Evolutionary conservation across 345 rosid genomes (phyloP).

Genomic region (Brassica cretica): DNA sequence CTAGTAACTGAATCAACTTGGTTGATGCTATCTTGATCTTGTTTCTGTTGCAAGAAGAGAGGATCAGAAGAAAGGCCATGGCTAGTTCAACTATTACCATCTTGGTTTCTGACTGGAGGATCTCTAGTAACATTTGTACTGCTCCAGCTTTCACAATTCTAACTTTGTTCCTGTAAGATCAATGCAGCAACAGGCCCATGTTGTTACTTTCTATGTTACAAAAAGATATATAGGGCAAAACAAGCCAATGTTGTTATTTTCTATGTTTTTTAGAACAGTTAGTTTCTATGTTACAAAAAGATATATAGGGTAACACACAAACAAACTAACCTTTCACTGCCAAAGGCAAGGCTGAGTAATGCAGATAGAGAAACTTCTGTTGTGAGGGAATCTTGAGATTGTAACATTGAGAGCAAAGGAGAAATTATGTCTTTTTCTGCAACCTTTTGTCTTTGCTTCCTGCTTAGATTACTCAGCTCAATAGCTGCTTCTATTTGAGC

Average conservation of each 20-base stretch:
- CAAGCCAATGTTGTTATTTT: no score
- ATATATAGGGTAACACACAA: not conserved
- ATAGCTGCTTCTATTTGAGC: conserved; percentile 64
- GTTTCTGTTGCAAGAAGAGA: conserved; percentile 75
- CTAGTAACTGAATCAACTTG: conserved; percentile 49
- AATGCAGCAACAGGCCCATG: not conserved
- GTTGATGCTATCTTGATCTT: conserved; percentile 62
- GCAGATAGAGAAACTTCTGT: conserved; percentile 71
- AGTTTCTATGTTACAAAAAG: not conserved
- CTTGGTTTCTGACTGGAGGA: conserved; percentile 51
- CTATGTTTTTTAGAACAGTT: no score
- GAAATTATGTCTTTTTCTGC: conserved; percentile 63
- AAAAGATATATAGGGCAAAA: no score
- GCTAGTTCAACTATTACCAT: conserved; percentile 47
- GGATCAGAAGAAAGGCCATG: conserved; percentile 59
- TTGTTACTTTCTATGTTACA: no score
- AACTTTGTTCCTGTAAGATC: conserved; percentile 67
- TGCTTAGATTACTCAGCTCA: conserved; percentile 49
- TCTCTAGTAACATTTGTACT: conserved; percentile 57
- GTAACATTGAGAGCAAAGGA: conserved; percentile 72
- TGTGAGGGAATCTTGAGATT: conserved; percentile 59
- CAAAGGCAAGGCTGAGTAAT: conserved; percentile 78
- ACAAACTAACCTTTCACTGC: conserved; percentile 73
- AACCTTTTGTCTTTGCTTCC: conserved; percentile 58
- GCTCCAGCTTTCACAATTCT: conserved; percentile 62